Base-by-base conservation (phyloP, 495 filamentous ascomycete genomes). In the Delitschia confertaspora region DNA sequence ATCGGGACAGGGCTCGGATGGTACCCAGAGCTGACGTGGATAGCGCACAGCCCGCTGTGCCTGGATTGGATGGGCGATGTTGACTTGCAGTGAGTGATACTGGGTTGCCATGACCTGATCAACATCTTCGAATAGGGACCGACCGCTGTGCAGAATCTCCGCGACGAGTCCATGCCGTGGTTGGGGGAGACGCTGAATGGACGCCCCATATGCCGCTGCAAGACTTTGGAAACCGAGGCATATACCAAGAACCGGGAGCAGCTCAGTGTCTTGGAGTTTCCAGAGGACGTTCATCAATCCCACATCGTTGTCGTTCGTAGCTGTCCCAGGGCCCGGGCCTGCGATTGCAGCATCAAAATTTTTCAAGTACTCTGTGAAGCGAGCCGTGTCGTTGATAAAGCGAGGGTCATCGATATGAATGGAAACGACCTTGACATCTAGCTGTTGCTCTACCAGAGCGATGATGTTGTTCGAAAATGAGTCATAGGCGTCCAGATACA, bases 391-490 rank as follows among this genome's bases (percentile, higher is more conserved):
- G 42, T 36, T 56, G 11, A 4, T 26, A 36, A 62, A 71, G 20
- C 30, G 52, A 0, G 13, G 6, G 4, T 69, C 61, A 55, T 91
- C 85, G 51, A 88, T 88, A 42, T 75, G 76, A 45, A 93, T 70
- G 9, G 79, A 72, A 5, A 74, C 76, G 34, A 95, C 80, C 17
- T 76, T 66, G 19, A 73, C 84, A 35, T 66, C 61, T 7, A 87
- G 65, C 11, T 68, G 67, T 6, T 80, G 75, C 47, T 78, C 69
- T 13, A 95, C 71, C 51, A 91, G 76, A 11, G 80, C 72, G 32
- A 88, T 74, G 46, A 95, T 88, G 68, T 95, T 95, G 65, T 93
- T 84, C 31, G 88, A 80, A 67, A 95, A 95, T 39, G 88, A 95
- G 65, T 95, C 91, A 57, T 93, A 93, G 38, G 88, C 86, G 59